These are phyloP conservation scores for Sugiyamaella novakii DNA, from an alignment of 1,139 yeast species.

Conservation along the genomic window DNA sequence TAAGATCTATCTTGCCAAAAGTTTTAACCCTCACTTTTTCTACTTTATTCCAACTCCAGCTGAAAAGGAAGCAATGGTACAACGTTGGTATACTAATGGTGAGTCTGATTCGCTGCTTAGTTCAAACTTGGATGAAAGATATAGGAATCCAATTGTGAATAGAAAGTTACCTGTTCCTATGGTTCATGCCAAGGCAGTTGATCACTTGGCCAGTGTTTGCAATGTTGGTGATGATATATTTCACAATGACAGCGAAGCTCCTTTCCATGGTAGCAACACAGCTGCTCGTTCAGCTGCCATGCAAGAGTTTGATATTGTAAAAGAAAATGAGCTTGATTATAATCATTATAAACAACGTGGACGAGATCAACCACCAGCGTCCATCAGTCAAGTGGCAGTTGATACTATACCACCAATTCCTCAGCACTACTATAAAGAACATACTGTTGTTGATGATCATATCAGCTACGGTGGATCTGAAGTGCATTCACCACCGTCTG, in stretches of 20 bases:
- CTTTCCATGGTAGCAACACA: slow-evolving; percentile 15
- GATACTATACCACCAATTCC: background rate
- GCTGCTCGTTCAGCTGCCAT: slow-evolving; percentile 13
- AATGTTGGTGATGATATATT: slow-evolving; percentile 20
- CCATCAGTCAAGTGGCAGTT: background rate
- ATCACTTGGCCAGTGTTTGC: slow-evolving; percentile 32
- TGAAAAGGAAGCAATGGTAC: slow-evolving; percentile 32
- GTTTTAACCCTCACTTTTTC: slow-evolving; percentile 36
- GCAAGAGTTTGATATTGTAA: slow-evolving; percentile 35
- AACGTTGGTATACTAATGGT: slow-evolving; percentile 7
- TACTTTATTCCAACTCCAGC: slow-evolving; percentile 38
- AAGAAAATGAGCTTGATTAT: slow-evolving; percentile 37
- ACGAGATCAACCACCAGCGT: background rate
- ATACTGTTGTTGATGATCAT: background rate
- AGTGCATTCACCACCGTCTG: background rate
- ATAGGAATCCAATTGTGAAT: slow-evolving; percentile 40
- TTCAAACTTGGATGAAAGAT: slow-evolving; percentile 33
- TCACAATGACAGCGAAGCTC: slow-evolving; percentile 11
- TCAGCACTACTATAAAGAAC: background rate
- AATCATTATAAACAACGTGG: slow-evolving; percentile 27
- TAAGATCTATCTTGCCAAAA: slow-evolving; percentile 34
- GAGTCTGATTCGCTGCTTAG: slow-evolving; percentile 9
- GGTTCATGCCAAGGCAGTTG: slow-evolving; percentile 40
- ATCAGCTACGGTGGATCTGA: background rate
- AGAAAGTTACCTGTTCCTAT: slow-evolving; percentile 40